These are phyloP conservation scores for Lachancea mirantina DNA, from an alignment of 805 yeast species.

Conservation along the genomic window DNA sequence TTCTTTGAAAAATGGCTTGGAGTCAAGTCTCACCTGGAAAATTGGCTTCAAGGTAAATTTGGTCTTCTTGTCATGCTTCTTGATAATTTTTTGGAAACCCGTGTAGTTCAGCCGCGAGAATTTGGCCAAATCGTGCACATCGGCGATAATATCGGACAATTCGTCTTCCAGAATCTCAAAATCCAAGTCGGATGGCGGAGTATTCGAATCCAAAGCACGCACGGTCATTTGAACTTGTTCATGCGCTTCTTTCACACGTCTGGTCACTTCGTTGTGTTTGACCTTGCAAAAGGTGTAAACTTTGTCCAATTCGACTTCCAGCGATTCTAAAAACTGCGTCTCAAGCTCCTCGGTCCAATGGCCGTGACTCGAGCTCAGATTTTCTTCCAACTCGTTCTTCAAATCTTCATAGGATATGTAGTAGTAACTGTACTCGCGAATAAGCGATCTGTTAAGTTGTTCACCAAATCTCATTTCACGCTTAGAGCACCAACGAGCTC, in stretches of 20 bases:
- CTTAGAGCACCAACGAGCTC: too few relatives aligned
- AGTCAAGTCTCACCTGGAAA: conserved; percentile 83
- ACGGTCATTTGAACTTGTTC: conserved; percentile 62
- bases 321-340: conserved; percentile 64
- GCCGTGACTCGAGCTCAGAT: conserved; percentile 45
- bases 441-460: conserved; percentile 79
- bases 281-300: conserved; percentile 87
- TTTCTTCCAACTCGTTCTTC: conserved; percentile 70
- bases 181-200: conserved; percentile 53
- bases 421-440: conserved; percentile 84
- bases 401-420: conserved; percentile 88
- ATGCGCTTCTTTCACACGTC: conserved; percentile 81
- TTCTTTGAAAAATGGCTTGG: conserved; percentile 94
- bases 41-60: conserved; percentile 77
- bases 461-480: conserved; percentile 92
- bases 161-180: conserved; percentile 72
- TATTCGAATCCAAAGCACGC: conserved; percentile 43
- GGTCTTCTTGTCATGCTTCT: conserved; percentile 92
- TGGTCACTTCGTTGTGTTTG: conserved; percentile 75
- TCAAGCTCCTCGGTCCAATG: conserved; percentile 75
- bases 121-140: conserved; percentile 93
- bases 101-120: conserved; percentile 90
- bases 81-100: conserved; percentile 93
- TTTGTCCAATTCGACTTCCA: conserved; percentile 85
- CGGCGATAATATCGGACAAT: conserved; percentile 83